phyloP scores from a whole-genome alignment of 169 alveolate species.

The Eimeria acervulina region DNA sequence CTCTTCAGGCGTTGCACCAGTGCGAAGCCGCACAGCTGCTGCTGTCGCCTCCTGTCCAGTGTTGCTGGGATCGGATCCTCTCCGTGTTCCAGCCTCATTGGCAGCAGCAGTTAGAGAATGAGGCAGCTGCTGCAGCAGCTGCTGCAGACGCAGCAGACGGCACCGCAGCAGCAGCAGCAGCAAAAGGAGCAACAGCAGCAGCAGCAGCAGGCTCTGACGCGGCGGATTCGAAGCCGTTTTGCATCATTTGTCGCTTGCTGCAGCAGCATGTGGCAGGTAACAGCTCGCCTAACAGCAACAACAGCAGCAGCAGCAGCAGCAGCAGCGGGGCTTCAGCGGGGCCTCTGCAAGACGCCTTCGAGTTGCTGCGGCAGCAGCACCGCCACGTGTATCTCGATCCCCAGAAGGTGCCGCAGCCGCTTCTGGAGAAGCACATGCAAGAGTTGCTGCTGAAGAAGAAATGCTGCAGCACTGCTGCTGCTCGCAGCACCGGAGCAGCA shows the following conservation, averaged over 20 bases:
- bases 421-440: not conserved
- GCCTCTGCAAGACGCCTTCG: slow-evolving; percentile 47
- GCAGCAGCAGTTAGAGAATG: slow-evolving; percentile 60
- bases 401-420: slow-evolving; percentile 22
- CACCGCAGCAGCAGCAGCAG: slow-evolving; percentile 34
- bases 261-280: slow-evolving; percentile 48
- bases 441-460: not conserved
- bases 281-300: slow-evolving; percentile 33
- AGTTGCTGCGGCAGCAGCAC: slow-evolving; percentile 58
- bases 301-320: slow-evolving; percentile 63
- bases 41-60: slow-evolving; percentile 62
- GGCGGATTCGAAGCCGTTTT: not conserved
- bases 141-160: not conserved
- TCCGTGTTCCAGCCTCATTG: slow-evolving; percentile 42
- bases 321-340: not conserved
- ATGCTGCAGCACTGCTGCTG: not conserved
- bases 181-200: slow-evolving; percentile 31
- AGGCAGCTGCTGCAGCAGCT: slow-evolving; percentile 39
- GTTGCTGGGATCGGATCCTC: slow-evolving; percentile 54
- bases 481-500: not conserved
- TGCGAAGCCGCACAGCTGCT: slow-evolving; percentile 22
- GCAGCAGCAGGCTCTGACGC: not conserved
- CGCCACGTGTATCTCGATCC: not conserved
- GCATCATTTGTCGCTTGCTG: slow-evolving; percentile 47
- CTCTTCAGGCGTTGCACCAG: not conserved